These are phyloP conservation scores for Podospora appendiculata DNA, from an alignment of 495 filamentous ascomycete genomes.

Conservation along the genomic window DNA sequence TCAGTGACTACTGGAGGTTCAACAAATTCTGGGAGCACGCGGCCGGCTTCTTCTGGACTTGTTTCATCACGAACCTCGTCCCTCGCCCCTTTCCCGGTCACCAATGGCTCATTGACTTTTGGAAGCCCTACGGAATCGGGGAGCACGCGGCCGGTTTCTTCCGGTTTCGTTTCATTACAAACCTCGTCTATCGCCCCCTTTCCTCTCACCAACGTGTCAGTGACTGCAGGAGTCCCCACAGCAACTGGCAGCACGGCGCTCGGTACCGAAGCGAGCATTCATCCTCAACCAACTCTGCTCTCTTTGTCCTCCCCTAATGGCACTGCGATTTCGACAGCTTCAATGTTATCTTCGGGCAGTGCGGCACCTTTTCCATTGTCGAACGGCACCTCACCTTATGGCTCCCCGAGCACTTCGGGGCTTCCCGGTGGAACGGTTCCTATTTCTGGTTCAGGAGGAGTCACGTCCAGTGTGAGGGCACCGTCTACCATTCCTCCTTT, in stretches of 20 bases:
- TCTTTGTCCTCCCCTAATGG: too few species aligned
- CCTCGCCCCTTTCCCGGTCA: slow-evolving; percentile 8
- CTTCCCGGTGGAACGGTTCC: not conserved
- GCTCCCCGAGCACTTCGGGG: not conserved
- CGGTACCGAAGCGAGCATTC: too few species aligned
- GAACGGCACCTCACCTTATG: slow-evolving; percentile 2
- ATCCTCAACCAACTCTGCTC: too few species aligned
- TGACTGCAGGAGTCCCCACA: too few species aligned
- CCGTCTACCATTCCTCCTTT: not conserved
- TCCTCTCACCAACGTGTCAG: slow-evolving; percentile 6
- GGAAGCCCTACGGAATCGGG: not conserved
- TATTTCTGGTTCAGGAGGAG: too few species aligned
- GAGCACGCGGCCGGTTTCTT: not conserved
- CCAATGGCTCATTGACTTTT: not conserved
- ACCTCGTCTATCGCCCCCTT: slow-evolving; percentile 2
- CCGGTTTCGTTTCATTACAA: not conserved
- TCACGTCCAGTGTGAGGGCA: not conserved
- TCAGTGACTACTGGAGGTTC: not conserved
- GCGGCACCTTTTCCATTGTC: slow-evolving; percentile 4
- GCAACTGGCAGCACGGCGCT: too few species aligned
- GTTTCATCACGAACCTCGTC: not conserved
- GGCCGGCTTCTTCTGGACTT: not conserved
- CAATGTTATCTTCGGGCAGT: not conserved
- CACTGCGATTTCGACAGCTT: not conserved
- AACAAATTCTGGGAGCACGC: not conserved